A percentile compares a stretch with the other conserved stretches of the same genome.
phyloP scores from a whole-genome alignment of 2,329 filamentous ascomycete species.

The Zasmidium cellare region DNA sequence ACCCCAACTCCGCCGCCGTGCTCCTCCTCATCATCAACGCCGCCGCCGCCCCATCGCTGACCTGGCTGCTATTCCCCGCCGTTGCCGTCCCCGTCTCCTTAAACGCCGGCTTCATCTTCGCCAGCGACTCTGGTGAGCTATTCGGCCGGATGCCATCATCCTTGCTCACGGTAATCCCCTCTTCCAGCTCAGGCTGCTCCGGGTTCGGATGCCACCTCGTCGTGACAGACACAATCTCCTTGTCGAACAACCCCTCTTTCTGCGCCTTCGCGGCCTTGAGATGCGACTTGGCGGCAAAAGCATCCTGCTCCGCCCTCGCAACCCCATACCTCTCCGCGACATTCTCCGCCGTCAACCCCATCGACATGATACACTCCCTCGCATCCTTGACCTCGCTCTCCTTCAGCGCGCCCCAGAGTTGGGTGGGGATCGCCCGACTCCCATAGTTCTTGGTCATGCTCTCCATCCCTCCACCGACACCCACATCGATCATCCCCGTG shows the following conservation, averaged over 20 bases:
- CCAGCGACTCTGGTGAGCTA: constrained; percentile 68
- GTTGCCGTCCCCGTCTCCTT: constrained; percentile 72
- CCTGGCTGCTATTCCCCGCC: constrained; percentile 82
- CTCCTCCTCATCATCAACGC: constrained; percentile 81
- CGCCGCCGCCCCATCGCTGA: constrained; percentile 85
- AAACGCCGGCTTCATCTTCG: constrained; percentile 84
- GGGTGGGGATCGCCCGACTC: constrained; percentile 75
- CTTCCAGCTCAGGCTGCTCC: constrained; percentile 48
- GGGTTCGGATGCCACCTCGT: constrained; percentile 69
- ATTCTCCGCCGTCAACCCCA: constrained; percentile 89
- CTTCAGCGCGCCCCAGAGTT: constrained; percentile 73
- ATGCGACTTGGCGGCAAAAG: constrained; percentile 75
- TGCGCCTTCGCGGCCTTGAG: constrained; percentile 70
- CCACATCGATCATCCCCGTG: constrained; percentile 69
- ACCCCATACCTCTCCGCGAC: constrained; percentile 78
- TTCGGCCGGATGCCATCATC: constrained; percentile 81
- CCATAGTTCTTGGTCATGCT: constrained; percentile 95
- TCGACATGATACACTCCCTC: constrained; percentile 86
- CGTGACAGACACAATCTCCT: constrained; percentile 77
- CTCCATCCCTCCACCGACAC: constrained; percentile 89
- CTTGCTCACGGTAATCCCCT: constrained; percentile 66
- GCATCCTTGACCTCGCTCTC: constrained; percentile 67
- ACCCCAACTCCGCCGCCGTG: constrained; percentile 71
- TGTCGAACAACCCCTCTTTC: constrained; percentile 67
- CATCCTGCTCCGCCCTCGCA: constrained; percentile 74